These are phyloP conservation scores for Craspedostauros australis DNA, from an alignment of 108 stramenopile species.

Conservation along the genomic window DNA sequence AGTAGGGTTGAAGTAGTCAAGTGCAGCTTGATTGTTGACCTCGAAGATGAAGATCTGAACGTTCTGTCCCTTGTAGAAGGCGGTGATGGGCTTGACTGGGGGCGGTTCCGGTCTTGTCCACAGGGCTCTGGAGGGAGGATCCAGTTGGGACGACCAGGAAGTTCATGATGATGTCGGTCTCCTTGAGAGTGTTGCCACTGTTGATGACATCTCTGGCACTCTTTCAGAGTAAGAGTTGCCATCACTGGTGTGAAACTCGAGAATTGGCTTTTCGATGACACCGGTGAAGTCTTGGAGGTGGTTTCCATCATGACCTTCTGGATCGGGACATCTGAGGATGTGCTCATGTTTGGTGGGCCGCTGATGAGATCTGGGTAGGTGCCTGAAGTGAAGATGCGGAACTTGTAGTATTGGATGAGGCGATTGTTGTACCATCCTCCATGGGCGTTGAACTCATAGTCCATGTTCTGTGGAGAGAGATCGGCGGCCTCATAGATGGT, in stretches of 20 bases:
- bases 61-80: constrained; percentile 10
- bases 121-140: constrained; percentile 13
- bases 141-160: constrained; percentile 20
- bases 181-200: neutral
- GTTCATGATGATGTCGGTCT: constrained; percentile 20
- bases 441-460: constrained; percentile 21
- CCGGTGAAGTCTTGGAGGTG: constrained; percentile 10
- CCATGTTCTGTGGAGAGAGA: no score
- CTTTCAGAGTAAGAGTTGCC: constrained; percentile 16
- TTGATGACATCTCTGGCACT: constrained; percentile 5
- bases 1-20: constrained; percentile 8
- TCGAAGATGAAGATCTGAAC: constrained; percentile 19
- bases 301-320: constrained; percentile 18
- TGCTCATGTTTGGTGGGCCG: neutral
- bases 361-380: constrained; percentile 17
- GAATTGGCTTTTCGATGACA: constrained; percentile 21
- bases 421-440: constrained; percentile 22
- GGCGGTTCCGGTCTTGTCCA: neutral
- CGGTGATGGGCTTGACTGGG: constrained; percentile 14
- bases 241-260: constrained; percentile 16
- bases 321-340: constrained; percentile 7
- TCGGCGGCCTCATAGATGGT: constrained; percentile 21
- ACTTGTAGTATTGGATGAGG: constrained; percentile 22
- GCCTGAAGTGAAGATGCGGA: constrained; percentile 12
- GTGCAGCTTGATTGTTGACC: constrained; percentile 9